Evolutionary conservation across 2,329 filamentous ascomycete genomes (phyloP).

Genomic region (Penicillium nordicum): DNA sequence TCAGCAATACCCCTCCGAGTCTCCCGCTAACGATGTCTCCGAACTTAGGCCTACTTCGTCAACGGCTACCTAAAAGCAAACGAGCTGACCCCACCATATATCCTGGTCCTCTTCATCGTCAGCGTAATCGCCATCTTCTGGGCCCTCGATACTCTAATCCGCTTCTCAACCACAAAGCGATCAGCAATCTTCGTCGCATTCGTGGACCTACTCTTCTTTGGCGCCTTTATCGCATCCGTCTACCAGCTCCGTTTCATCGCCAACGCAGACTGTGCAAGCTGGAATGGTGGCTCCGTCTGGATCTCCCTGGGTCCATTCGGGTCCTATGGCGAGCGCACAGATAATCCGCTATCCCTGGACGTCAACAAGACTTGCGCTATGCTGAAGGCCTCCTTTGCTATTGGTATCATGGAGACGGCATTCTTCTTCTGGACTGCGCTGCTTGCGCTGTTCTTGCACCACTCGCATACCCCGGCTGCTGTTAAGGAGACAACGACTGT

Average conservation of each 20-base stretch:
- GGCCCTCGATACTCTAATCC: constrained; percentile 59
- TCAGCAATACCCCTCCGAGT: not conserved
- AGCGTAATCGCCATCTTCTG: constrained; percentile 60
- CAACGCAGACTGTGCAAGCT: constrained; percentile 63
- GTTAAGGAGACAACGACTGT: constrained; percentile 40
- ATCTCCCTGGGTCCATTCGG: constrained; percentile 62
- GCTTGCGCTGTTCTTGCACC: constrained; percentile 55
- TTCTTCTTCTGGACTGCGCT: constrained; percentile 76
- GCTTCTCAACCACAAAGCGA: constrained; percentile 57
- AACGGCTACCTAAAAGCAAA: constrained; percentile 56
- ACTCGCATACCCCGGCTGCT: constrained; percentile 29
- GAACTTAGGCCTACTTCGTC: constrained; percentile 55
- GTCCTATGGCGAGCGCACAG: constrained; percentile 48
- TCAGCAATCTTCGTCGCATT: constrained; percentile 59
- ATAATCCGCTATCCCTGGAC: constrained; percentile 49
- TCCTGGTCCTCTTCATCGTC: constrained; percentile 64
- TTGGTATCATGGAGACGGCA: constrained; percentile 82
- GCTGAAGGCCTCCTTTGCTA: constrained; percentile 86
- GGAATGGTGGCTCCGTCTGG: constrained; percentile 53
- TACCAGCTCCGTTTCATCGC: constrained; percentile 57
- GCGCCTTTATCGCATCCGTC: constrained; percentile 61
- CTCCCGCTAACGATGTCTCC: not conserved
- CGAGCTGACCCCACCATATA: constrained; percentile 57
- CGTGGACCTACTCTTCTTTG: constrained; percentile 60
- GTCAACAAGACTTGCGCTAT: constrained; percentile 79